phyloP scores from a whole-genome alignment of 1,284 basidiomycete genomes.

The Cutaneotrichosporon sp. region DNA sequence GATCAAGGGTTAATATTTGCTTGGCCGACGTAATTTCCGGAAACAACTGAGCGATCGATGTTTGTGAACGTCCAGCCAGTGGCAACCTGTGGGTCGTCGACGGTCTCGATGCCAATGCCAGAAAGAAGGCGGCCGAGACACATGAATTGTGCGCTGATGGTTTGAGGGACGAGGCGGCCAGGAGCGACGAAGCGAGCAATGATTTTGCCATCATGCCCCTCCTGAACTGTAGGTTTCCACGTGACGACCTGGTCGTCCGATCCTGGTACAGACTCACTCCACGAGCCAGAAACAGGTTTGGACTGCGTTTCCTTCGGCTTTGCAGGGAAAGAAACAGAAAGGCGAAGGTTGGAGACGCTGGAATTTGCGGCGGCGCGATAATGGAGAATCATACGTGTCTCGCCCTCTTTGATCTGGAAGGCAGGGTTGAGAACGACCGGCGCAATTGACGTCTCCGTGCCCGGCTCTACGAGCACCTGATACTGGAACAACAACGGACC shows the following conservation, averaged over 20 bases:
- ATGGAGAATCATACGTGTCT: conserved; percentile 52
- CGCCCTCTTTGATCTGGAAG: conserved; percentile 52
- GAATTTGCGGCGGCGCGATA: conserved; percentile 42
- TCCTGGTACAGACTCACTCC: conserved; percentile 22
- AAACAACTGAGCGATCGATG: conserved; percentile 2
- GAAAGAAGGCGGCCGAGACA: conserved; percentile 45
- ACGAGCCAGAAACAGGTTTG: conserved; percentile 50
- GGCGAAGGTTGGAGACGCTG: conserved; percentile 34
- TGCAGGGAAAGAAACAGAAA: conserved; percentile 45
- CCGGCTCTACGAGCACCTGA: conserved; percentile 49
- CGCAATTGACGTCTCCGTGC: conserved; percentile 35
- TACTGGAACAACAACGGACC: conserved; percentile 52
- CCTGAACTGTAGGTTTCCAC: conserved; percentile 44
- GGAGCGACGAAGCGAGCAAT: conserved; percentile 49
- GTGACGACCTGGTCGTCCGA: conserved; percentile 37
- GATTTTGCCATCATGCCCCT: conserved; percentile 44
- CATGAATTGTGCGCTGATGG: conserved; percentile 49
- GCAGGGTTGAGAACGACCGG: conserved; percentile 51
- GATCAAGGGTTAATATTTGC: conserved; percentile 8
- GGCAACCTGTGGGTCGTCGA: conserved; percentile 14
- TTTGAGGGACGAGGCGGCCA: conserved; percentile 31
- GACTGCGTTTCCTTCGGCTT: conserved; percentile 50
- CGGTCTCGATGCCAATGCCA: conserved; percentile 45
- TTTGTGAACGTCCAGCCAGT: conserved; percentile 5
- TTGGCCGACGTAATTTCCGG: conserved; percentile 15